These are phyloP conservation scores for Pichia sp. DNA, from an alignment of 1,139 yeast genomes.

Conservation along the genomic window DNA sequence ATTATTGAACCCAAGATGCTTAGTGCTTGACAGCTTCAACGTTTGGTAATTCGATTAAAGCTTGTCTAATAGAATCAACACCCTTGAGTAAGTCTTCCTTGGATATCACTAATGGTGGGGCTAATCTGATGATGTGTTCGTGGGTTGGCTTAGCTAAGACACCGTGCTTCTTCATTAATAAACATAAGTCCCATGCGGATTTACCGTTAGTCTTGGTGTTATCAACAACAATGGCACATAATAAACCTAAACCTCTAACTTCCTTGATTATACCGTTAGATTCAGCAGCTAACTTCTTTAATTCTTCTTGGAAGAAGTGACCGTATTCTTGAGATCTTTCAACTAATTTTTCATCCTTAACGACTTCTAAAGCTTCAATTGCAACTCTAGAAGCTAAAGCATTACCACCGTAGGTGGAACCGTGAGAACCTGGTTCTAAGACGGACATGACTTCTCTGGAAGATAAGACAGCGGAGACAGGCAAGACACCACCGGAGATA, in stretches of 20 bases:
- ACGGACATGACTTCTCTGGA: constrained; percentile 87
- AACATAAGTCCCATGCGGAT: constrained; percentile 95
- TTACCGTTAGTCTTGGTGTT: constrained; percentile 81
- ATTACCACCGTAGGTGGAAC: constrained; percentile 98
- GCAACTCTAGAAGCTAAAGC: constrained; percentile 95
- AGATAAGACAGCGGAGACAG: constrained; percentile 88
- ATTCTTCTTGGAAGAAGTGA: constrained; percentile 62
- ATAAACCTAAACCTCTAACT: too few species aligned
- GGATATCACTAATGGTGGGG: constrained; percentile 92
- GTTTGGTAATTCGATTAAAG: constrained; percentile 59
- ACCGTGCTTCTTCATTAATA: constrained; percentile 85
- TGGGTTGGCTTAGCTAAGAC: constrained; percentile 97
- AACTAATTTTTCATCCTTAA: constrained; percentile 81
- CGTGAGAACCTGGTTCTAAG: constrained; percentile 94
- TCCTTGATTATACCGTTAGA: too few species aligned
- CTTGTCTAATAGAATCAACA: constrained; percentile 63
- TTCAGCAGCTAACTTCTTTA: constrained; percentile 61
- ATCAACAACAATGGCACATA: too few species aligned
- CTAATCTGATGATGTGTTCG: constrained; percentile 91
- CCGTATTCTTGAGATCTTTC: constrained; percentile 79
- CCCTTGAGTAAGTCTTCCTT: constrained; percentile 86
- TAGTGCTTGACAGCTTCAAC: constrained; percentile 47
- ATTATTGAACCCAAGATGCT: neutral
- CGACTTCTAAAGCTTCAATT: constrained; percentile 90
- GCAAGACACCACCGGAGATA: constrained; percentile 91